Base-by-base conservation (phyloP, 2,329 filamentous ascomycete genomes). In the Fusarium sarcochroum region DNA sequence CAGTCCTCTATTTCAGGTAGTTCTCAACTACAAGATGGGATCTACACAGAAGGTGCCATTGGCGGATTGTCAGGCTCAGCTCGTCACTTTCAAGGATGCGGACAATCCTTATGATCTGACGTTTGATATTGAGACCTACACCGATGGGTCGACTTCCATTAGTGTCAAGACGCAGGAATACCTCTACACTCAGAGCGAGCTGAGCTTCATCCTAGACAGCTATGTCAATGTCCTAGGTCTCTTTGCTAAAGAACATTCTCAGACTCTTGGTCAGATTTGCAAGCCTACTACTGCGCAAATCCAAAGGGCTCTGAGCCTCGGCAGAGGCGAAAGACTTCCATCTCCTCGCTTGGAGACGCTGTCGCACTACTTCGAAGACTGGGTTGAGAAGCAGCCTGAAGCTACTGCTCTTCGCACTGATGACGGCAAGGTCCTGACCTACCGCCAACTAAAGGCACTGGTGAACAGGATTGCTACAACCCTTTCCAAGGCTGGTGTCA, bases 1-100 rank as follows among this genome's bases (percentile, higher is more conserved):
- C n/a, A 57, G 53, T 13, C 46, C 53, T 34, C 14, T 57, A 3
- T 57, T 57, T 10, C 53, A 57, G 11, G 53, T 57, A 2, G 10
- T 57, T 6, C 30, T 57, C 5, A 57, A 57, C 35, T 57, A 27
- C 15, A 57, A 57, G 27, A 57, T 57, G 53, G 53, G 53, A 1
- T 56, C 53, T 10, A 57, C 53, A 6, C 53, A 57, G 14, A 57
- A 57, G 27, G 53, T 57, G 4, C 53, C 45, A 0, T 23, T 57
- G 1, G 53, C n/a, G 2, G 46, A 57, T 6, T 57, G 53, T 8
- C 27, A 42, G 27, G 53, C 53, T 4, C 20, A 57, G 27, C 45
- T 57, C 10, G 37, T 51, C 7, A 18, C 35, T 1, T 57, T 51
- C 20, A 51, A 57, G 37, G 53, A 57, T 7, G 53, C 53, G 13